phyloP scores from a whole-genome alignment of 1,284 basidiomycete genomes.

The Athelia psychrophila region DNA sequence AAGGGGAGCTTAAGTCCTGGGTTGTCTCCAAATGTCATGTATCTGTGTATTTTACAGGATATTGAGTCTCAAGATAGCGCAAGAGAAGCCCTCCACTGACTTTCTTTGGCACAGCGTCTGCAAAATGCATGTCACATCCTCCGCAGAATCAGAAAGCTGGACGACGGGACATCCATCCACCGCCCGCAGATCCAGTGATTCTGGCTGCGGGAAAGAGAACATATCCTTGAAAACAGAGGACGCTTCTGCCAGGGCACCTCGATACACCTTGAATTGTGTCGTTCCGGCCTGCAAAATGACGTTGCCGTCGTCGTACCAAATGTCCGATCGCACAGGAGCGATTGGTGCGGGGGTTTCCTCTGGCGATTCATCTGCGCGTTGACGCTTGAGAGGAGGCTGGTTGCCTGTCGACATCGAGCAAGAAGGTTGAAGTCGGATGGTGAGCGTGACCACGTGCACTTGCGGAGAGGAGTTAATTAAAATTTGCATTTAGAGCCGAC shows the following conservation, averaged over 20 bases:
- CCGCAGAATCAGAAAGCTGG: neutral
- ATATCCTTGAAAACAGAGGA: slow-evolving; percentile 24
- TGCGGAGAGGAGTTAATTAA: no score
- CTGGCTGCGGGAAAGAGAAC: slow-evolving; percentile 7
- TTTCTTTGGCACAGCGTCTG: neutral
- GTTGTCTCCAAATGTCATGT: neutral
- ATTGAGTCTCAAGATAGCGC: neutral
- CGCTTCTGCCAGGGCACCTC: slow-evolving; percentile 17
- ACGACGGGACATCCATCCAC: neutral
- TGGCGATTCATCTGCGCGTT: no score
- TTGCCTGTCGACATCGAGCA: no score
- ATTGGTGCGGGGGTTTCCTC: no score
- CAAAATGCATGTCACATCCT: neutral
- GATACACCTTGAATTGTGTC: slow-evolving; percentile 19
- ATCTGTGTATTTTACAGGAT: neutral
- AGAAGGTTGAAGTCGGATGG: no score
- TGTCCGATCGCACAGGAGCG: neutral
- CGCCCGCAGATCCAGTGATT: neutral
- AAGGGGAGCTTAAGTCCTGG: neutral
- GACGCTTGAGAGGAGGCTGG: no score
- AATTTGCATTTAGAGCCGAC: no score
- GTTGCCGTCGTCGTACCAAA: slow-evolving; percentile 26
- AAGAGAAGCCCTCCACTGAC: neutral
- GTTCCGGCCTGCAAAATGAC: slow-evolving; percentile 19
- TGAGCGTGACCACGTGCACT: no score